A percentile compares a stretch with the other conserved stretches of the same genome.
Evolutionary conservation across 768 basidiomycete species (phyloP).

Genomic region (Tulasnella sp.): DNA sequence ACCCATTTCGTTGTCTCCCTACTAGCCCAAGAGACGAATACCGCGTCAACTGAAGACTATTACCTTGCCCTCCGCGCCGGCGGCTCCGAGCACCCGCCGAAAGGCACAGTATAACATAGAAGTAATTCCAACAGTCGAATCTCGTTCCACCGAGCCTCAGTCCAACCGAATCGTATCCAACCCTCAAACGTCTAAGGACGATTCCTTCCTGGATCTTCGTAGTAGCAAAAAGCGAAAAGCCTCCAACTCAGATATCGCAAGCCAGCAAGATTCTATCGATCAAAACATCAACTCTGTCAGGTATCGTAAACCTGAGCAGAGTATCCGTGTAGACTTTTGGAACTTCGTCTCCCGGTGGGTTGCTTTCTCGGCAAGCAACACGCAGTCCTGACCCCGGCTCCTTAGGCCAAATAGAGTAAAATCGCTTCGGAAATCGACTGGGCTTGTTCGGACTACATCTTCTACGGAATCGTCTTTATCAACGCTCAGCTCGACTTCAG

Average conservation of each 20-base stretch:
- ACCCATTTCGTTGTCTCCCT: constrained; percentile 16
- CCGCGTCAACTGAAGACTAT: constrained; percentile 60
- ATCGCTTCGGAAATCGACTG: neutral
- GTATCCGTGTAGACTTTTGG: constrained; percentile 95
- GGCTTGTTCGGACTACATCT: neutral
- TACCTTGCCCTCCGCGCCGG: constrained; percentile 52
- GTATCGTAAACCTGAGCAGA: constrained; percentile 86
- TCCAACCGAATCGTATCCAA: neutral
- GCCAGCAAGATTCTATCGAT: constrained; percentile 28
- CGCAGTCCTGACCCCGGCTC: neutral
- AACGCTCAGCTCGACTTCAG: constrained; percentile 6
- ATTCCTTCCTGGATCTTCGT: neutral
- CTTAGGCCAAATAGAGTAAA: neutral
- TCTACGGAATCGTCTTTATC: constrained; percentile 16
- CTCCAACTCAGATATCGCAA: neutral
- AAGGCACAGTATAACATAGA: constrained; percentile 92
- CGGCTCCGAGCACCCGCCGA: constrained; percentile 36
- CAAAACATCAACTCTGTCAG: constrained; percentile 50
- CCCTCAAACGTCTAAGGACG: neutral
- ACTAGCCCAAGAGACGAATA: constrained; percentile 70
- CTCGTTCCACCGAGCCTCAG: constrained; percentile 28
- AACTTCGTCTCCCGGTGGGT: constrained; percentile 6
- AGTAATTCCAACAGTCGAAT: constrained; percentile 60
- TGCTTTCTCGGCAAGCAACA: neutral
- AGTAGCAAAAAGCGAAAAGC: constrained; percentile 10